Base-by-base conservation (phyloP, 768 basidiomycete genomes). In the Tricholoma saponaceum region DNA sequence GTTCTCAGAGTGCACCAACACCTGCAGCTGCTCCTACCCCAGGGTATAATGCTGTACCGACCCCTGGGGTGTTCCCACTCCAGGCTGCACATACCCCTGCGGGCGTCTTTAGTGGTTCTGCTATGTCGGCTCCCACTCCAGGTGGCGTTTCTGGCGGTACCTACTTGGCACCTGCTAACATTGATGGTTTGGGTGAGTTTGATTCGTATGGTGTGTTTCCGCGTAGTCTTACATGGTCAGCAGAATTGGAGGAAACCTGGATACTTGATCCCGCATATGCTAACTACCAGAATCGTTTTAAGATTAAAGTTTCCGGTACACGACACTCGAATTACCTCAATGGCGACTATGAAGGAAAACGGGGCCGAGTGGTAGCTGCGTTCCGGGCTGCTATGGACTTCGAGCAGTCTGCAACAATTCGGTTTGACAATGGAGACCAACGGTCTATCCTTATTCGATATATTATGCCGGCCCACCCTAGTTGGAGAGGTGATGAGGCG, bases 21-120 rank as follows among this genome's bases (percentile, higher is more conserved):
- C 83, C 83, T 16, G 78, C 75, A 50, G 75, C 76, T 28, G 77
- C 73, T 30, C 68, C 74, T 22, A 80, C 81, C 2, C 79, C 80
- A 51, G 74, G 69, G 23, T 67, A 69, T 51, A 66, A 65, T 23
- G 72, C 3, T 69, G 60, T 58, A n/a, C 58, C 55, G 16, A 63
- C 64, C 5, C 64, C 64, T n/a, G 62, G 57, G 16, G 44, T 55
- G 5, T 54, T 53, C 12, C 22, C n/a, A 9, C 49, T 30, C 47
- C 30, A 16, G 32, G 2, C 30, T 32, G 46, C 55, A 30, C 43
- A 41, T 13, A 56, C 55, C 16, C 55, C 55, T 22, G 55, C 43
- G 4, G 43, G 46, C 16, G 55, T 56, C 13, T 56, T 47, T 18
- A 35, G 5, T 26, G 33, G 28, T 4, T 32, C 28, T 13, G 22